Evolutionary conservation across 2,329 filamentous ascomycete species (phyloP), one percentile per base, ranked within the genome.

Genomic region (Trichoderma arundinaceum): DNA sequence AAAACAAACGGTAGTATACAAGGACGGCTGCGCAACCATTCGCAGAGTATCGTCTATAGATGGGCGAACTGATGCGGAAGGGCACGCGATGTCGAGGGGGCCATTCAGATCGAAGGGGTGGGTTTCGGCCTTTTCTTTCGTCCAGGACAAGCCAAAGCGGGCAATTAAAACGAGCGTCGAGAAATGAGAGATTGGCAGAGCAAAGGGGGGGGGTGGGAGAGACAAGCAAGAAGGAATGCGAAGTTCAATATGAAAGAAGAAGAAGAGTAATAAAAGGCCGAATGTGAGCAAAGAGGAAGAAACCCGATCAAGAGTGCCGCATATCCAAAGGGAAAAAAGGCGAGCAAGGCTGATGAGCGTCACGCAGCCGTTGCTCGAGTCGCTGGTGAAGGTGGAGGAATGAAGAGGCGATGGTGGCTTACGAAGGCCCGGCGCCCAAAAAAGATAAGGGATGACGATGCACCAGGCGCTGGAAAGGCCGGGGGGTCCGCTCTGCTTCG

Each of bases 401-500:
- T 15, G n/a, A 39, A 51, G 32, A 48, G 49, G 39, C 51, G 51
- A 53, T 53, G 51, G 35, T 32, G 54, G 61, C 61, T 64, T 48
- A 64, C 61, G 49, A 64, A 43, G 59, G 46, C 22, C 41, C 22
- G 4, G 22, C 22, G 22, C 22, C 22, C 22, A 28, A 28, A 46
- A 64, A 51, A 59, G 53, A 59, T 51, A 65, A 58, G 63, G 63
- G 63, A 65, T 65, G 63, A 65, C 54, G 63, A 65, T 60, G 54
- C 54, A 43, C 35, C 59, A 39, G 8, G 33, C 8, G 9, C n/a
- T 53, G 51, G 15, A n/a, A 61, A 52, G 53, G 59, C 59, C 59
- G 59, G 48, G 48, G 59, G 59, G n/a, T 51, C 59, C 59, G 59
- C 59, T 62, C 41, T 48, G 35, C 35, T 52, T 41, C 35, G 28